Percentiles rank a stretch among this genome's conserved stretches.
Conservation (phyloP, 148 eudicot genomes). For the Gaultheria prostrata region DNA sequence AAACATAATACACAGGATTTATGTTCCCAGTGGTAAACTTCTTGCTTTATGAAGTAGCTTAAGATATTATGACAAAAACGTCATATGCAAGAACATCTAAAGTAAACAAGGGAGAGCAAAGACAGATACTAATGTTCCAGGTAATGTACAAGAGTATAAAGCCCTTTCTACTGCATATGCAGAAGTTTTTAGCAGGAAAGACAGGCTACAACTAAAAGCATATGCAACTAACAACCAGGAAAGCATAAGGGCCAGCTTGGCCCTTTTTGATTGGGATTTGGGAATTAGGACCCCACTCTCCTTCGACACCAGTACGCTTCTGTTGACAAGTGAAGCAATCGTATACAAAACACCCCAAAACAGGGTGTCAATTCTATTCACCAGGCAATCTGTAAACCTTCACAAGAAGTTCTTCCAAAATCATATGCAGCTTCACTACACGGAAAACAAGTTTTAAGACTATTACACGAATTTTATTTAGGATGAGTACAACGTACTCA, state of each 20-base stretch:
- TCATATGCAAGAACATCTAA: not conserved
- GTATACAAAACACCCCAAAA: not conserved
- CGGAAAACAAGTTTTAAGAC: not conserved
- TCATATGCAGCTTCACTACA: not conserved
- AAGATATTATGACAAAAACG: not conserved
- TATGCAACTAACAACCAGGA: not conserved
- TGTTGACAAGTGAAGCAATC: not conserved
- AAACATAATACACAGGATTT: not conserved
- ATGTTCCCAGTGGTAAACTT: not conserved
- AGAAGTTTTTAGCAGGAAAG: not conserved
- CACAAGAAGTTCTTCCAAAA: not conserved
- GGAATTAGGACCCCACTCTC: not conserved
- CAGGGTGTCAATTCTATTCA: not conserved
- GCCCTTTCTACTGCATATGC: not conserved
- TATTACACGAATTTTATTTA: not conserved
- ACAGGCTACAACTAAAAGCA: not conserved
- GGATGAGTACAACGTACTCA: constrained; percentile 27
- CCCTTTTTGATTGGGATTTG: not conserved
- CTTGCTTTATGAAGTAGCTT: not conserved
- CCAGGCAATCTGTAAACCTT: not conserved
- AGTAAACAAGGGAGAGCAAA: not conserved
- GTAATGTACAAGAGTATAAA: not conserved
- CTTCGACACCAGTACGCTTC: not conserved
- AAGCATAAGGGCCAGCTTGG: not conserved
- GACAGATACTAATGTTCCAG: not conserved